phyloP scores from a whole-genome alignment of 495 filamentous ascomycete genomes.

The Hypoxylon intermedium region DNA sequence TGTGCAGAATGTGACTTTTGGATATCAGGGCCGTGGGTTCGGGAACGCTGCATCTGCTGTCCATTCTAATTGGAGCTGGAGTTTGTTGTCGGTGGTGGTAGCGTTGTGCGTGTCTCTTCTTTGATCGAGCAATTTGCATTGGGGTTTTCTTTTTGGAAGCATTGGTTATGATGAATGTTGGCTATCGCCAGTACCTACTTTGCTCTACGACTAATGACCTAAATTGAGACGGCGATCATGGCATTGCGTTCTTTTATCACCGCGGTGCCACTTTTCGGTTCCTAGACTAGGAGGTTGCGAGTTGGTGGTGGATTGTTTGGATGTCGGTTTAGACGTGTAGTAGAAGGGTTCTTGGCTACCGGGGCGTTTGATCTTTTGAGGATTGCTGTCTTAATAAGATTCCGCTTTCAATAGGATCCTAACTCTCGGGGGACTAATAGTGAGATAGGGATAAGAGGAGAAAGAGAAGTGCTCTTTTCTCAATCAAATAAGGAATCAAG shows the following conservation, averaged over 20 bases:
- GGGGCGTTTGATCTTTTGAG: too few relatives aligned
- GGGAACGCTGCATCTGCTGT: constrained; percentile 28
- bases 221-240: not conserved
- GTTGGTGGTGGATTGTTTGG: too few relatives aligned
- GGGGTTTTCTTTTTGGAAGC: not conserved
- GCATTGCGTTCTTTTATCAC: not conserved
- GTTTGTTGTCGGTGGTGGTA: constrained; percentile 7
- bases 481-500: too few relatives aligned
- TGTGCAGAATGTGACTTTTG: constrained; percentile 72
- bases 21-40: constrained; percentile 67
- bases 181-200: not conserved
- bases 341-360: too few relatives aligned
- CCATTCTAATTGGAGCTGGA: constrained; percentile 9
- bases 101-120: constrained; percentile 10
- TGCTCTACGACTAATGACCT: not conserved
- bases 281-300: too few relatives aligned
- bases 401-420: too few relatives aligned
- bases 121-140: not conserved
- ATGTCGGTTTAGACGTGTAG: too few relatives aligned
- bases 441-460: too few relatives aligned
- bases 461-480: too few relatives aligned
- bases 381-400: too few relatives aligned
- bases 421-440: too few relatives aligned
- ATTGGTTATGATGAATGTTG: not conserved
- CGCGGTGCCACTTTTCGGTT: not conserved